Base-by-base conservation (phyloP, 768 basidiomycete species). In the Leccinum subtestaceum region DNA sequence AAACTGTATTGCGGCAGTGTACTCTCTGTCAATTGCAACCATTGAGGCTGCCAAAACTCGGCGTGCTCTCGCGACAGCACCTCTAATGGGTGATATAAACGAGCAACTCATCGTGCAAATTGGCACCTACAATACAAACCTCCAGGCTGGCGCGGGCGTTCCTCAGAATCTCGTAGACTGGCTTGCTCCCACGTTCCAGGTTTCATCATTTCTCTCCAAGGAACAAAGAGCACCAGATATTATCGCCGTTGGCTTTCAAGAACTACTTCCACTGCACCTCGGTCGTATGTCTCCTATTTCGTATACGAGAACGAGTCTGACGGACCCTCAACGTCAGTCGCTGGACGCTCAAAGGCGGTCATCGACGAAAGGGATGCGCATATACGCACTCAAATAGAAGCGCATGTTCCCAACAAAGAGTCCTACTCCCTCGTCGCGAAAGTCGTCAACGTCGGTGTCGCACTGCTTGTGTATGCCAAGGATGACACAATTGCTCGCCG, bases 171-270 rank as follows among this genome's bases (percentile, higher is more conserved):
- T 98, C 49, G 91, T 95, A 3, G 89, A 92, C 75, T 98, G 95
- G 95, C 83, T 98, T 25, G 79, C 84, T 3, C 93, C 95, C 29
- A 90, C 91, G 0, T 74, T 94, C 9, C 85, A 86, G 57, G 88
- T 91, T 8, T 88, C 90, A 38, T 78, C 78, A 55, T 86, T 91
- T 74, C 84, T 92, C 32, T 79, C 87, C 34, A 81, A 79, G 54
- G 77, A 83, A 66, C 73, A 75, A 56, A 77, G 84, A 58, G 84
- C 91, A 5, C 93, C 95, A 43, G 93, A 95, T 70, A 83, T 95
- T 34, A 82, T 96, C 46, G 95, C 87, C 6, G 89, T 98, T 54
- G 93, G 93, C 2, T 95, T 97, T 63, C 96, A 98, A 71, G 96
- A 98, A 71, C 79, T 97, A 25, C 79, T 96, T 11, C 95, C 94